phyloP scores from a whole-genome alignment of 179 eudicot species.

The Corrigiola litoralis region DNA sequence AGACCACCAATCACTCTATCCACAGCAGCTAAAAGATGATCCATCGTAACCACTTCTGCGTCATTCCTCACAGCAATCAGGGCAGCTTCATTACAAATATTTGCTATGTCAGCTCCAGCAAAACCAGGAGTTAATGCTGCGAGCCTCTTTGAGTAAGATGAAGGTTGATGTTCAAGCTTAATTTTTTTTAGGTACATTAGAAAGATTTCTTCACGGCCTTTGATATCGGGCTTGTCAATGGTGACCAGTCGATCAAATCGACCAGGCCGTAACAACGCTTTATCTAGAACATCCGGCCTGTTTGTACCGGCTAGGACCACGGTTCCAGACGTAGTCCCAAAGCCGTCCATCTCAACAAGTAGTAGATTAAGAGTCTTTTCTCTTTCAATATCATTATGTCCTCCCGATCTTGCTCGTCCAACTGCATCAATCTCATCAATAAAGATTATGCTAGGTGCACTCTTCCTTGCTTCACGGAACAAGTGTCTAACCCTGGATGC shows the following conservation, averaged over 20 bases:
- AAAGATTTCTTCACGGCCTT: conserved; percentile 74
- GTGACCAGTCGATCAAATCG: conserved; percentile 72
- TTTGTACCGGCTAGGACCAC: conserved; percentile 84
- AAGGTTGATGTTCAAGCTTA: conserved; percentile 65
- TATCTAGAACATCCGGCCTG: conserved; percentile 75
- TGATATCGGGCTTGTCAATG: conserved; percentile 71
- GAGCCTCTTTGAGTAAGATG: conserved; percentile 66
- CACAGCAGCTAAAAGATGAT: conserved; percentile 65
- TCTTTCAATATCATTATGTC: conserved; percentile 66
- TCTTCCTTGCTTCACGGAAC: conserved; percentile 71
- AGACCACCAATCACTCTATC: conserved; percentile 80
- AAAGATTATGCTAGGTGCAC: conserved; percentile 78
- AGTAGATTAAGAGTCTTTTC: conserved; percentile 81
- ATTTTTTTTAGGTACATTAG: conserved; percentile 65
- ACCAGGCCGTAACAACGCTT: conserved; percentile 81
- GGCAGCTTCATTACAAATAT: conserved; percentile 80
- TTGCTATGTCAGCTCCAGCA: conserved; percentile 87
- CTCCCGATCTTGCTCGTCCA: conserved; percentile 78
- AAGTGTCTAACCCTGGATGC: conserved; percentile 75
- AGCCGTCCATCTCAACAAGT: conserved; percentile 91
- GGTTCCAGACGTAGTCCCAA: conserved; percentile 71
- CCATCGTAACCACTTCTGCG: conserved; percentile 39
- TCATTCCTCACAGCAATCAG: conserved; percentile 68
- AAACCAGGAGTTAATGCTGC: conserved; percentile 81
- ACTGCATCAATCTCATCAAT: conserved; percentile 92